Percentiles rank a stretch among this genome's conserved stretches.
Evolutionary conservation across 495 filamentous ascomycete genomes (phyloP).

Genomic region (Aspergillus coremiiformis): DNA sequence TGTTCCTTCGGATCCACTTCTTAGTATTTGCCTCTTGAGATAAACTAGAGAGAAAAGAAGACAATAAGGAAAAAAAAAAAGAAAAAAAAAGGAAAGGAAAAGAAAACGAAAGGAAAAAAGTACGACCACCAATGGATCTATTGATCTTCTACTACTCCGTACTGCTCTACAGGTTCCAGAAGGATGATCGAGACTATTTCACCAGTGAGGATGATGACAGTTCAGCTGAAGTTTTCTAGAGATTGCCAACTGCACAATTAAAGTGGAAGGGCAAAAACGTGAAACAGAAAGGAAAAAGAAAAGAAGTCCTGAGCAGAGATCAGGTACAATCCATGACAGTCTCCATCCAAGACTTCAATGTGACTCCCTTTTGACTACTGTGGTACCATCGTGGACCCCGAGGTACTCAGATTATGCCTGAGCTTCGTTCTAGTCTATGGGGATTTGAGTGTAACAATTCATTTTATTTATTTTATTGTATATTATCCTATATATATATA

Average conservation of each 20-base stretch:
- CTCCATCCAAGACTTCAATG: too few species aligned
- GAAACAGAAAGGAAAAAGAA: neutral
- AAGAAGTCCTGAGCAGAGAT: neutral
- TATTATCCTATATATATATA: too few species aligned
- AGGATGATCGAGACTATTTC: neutral
- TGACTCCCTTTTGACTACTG: too few species aligned
- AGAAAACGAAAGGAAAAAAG: neutral
- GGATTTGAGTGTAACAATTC: conserved; percentile 12
- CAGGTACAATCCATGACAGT: too few species aligned
- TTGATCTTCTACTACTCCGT: too few species aligned
- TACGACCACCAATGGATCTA: neutral
- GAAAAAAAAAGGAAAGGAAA: neutral
- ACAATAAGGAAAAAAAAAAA: neutral
- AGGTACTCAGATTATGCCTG: conserved; percentile 5
- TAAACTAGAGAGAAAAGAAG: neutral
- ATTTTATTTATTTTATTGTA: neutral
- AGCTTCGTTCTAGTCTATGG: conserved; percentile 8
- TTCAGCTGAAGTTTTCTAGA: neutral
- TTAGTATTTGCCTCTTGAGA: conserved; percentile 11
- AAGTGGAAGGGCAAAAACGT: neutral
- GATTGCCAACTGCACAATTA: neutral
- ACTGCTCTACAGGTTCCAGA: neutral
- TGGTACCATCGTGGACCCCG: too few species aligned
- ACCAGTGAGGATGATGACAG: neutral
- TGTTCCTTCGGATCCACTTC: conserved; percentile 11